These are phyloP conservation scores for Rosa persica DNA, from an alignment of 306 rosid species.

Conservation along the genomic window DNA sequence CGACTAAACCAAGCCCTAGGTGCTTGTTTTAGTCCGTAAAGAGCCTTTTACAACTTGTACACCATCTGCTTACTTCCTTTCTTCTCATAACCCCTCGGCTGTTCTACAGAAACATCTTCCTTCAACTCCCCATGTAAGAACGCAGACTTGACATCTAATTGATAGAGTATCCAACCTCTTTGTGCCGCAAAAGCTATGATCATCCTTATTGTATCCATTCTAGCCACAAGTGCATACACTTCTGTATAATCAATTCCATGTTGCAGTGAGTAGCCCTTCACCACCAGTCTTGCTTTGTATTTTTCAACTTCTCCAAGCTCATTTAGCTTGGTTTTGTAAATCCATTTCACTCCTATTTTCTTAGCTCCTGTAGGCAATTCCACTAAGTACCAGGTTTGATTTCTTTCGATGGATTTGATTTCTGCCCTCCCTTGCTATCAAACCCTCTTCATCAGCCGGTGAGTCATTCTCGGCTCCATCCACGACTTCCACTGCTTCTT, in stretches of 20 bases:
- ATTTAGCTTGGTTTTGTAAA: background rate
- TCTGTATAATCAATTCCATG: background rate
- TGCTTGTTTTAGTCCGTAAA: background rate
- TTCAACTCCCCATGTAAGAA: too few relatives aligned
- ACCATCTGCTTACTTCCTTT: background rate
- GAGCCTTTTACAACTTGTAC: background rate
- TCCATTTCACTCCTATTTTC: background rate
- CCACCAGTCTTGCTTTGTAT: background rate
- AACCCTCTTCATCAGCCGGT: background rate
- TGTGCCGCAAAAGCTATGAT: background rate
- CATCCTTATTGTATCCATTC: background rate
- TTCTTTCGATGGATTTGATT: background rate
- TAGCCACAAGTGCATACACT: background rate
- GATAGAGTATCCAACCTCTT: too few relatives aligned
- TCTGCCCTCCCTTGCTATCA: background rate
- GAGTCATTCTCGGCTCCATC: background rate
- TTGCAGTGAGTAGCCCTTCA: background rate
- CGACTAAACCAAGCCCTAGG: background rate
- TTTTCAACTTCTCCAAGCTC: background rate
- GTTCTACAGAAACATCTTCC: background rate
- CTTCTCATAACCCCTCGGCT: background rate
- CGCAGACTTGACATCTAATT: too few relatives aligned
- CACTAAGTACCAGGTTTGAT: background rate
- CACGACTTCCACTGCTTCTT: background rate
- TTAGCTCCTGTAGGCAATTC: background rate